phyloP scores from a whole-genome alignment of 495 filamentous ascomycete genomes.

The Parachaetomium inaequale region DNA sequence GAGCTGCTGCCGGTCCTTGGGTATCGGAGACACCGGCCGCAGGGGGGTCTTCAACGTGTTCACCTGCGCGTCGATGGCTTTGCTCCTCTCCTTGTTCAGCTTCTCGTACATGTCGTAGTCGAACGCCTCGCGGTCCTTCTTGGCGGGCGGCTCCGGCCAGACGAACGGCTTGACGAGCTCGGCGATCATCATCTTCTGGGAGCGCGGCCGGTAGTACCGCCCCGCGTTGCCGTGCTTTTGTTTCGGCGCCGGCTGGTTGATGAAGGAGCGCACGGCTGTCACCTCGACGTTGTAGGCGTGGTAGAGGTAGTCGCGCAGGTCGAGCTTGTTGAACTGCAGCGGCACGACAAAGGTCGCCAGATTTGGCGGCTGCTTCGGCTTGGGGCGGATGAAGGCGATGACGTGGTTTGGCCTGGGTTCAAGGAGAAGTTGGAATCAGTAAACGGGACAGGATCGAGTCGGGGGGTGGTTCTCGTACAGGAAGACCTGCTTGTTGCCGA shows the following conservation, averaged over 20 bases:
- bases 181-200: slow-evolving; percentile 86
- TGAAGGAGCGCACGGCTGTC: slow-evolving; percentile 68
- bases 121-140: slow-evolving; percentile 45
- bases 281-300: slow-evolving; percentile 67
- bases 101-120: slow-evolving; percentile 31
- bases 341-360: slow-evolving; percentile 83
- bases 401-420: slow-evolving; percentile 67
- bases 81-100: slow-evolving; percentile 37
- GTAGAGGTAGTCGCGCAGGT: slow-evolving; percentile 83
- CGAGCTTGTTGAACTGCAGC: slow-evolving; percentile 84
- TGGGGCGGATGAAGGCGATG: slow-evolving; percentile 67
- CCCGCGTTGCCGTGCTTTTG: slow-evolving; percentile 44
- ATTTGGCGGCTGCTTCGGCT: slow-evolving; percentile 64
- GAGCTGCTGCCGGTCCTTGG: slow-evolving; percentile 21
- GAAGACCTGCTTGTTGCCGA: slow-evolving; percentile 62
- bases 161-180: slow-evolving; percentile 80
- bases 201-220: slow-evolving; percentile 54
- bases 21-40: slow-evolving; percentile 17
- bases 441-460: background rate
- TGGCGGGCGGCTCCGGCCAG: slow-evolving; percentile 64
- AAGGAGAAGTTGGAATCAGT: background rate
- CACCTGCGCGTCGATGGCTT: slow-evolving; percentile 32
- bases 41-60: slow-evolving; percentile 35
- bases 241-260: slow-evolving; percentile 63
- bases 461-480: slow-evolving; percentile 48